Conservation (phyloP, 1,139 yeast species). For the Lodderomyces orthopsilosis region DNA sequence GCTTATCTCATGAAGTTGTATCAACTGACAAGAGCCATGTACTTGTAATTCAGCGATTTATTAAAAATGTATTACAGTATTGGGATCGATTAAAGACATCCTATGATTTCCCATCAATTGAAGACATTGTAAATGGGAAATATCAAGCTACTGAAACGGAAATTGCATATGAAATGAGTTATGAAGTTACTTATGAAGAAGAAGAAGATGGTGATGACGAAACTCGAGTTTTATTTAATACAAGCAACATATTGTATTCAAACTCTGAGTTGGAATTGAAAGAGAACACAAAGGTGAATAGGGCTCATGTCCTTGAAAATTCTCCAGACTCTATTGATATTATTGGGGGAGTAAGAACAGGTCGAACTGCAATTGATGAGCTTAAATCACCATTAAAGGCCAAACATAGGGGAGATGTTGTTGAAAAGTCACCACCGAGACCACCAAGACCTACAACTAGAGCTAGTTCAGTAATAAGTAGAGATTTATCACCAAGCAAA, state of each 20-base stretch:
- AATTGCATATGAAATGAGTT: constrained; percentile 29
- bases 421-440: background rate
- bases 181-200: constrained; percentile 28
- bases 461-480: background rate
- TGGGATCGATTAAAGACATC: constrained; percentile 30
- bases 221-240: constrained; percentile 18
- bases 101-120: constrained; percentile 17
- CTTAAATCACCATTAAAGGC: background rate
- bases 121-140: constrained; percentile 23
- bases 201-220: constrained; percentile 18
- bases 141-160: constrained; percentile 14
- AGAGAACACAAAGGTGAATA: constrained; percentile 7
- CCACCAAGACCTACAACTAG: background rate
- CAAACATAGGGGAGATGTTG: background rate
- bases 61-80: constrained; percentile 46
- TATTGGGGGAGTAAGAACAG: background rate
- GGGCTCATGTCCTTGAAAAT: too few relatives aligned
- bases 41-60: constrained; percentile 48
- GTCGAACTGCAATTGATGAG: background rate
- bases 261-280: constrained; percentile 11
- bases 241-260: constrained; percentile 16
- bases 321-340: background rate
- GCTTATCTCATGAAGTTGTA: constrained; percentile 51
- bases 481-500: background rate
- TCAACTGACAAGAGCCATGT: constrained; percentile 44